Conservation (phyloP, 2,329 filamentous ascomycete genomes). For the Cladobotryum protrusum region DNA sequence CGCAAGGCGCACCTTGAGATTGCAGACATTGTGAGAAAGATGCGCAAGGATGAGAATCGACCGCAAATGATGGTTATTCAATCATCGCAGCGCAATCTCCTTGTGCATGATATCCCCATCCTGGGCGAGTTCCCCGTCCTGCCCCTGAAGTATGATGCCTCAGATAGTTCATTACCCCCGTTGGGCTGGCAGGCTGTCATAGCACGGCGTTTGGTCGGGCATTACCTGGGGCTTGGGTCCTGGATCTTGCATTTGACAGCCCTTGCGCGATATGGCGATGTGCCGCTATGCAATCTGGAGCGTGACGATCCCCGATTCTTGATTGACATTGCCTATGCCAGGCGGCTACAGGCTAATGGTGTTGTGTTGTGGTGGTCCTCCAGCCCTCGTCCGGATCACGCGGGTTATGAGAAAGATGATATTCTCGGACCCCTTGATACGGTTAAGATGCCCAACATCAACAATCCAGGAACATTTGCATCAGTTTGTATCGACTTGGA, state of each 20-base stretch:
- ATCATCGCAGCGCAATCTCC: constrained; percentile 73
- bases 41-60: constrained; percentile 75
- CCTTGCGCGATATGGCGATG: constrained; percentile 84
- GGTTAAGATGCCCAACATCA: constrained; percentile 87
- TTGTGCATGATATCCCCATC: constrained; percentile 79
- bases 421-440: constrained; percentile 75
- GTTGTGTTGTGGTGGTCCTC: constrained; percentile 97
- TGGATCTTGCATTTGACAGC: constrained; percentile 88
- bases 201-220: constrained; percentile 75
- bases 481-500: constrained; percentile 96
- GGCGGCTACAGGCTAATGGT: constrained; percentile 81
- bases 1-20: constrained; percentile 86
- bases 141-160: constrained; percentile 71
- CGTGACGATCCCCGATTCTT: constrained; percentile 89
- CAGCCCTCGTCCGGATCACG: constrained; percentile 83
- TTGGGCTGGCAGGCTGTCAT: constrained; percentile 91
- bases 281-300: constrained; percentile 92
- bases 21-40: constrained; percentile 80
- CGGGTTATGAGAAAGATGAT: constrained; percentile 91
- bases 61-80: constrained; percentile 85
- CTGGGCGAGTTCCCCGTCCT: constrained; percentile 80
- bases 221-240: constrained; percentile 86
- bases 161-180: constrained; percentile 81
- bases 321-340: constrained; percentile 92
- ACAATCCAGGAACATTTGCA: constrained; percentile 87